Evolutionary conservation across 2,329 filamentous ascomycete genomes (phyloP), one percentile per base, ranked within the genome.

Genomic region (Gnomoniopsis sp.): DNA sequence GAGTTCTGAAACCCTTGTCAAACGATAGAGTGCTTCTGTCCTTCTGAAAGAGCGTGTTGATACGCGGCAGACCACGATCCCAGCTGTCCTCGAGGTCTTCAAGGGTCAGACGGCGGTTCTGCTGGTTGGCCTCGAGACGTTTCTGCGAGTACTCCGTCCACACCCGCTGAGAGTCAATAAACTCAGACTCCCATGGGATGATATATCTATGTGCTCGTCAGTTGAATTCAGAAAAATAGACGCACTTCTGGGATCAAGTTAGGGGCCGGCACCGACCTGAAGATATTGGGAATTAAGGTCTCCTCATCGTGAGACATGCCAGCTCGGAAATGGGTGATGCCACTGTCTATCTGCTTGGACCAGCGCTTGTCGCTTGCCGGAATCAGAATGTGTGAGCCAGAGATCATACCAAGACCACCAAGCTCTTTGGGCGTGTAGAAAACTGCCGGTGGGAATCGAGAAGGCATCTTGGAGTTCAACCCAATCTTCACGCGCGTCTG

Each of bases 91-190:
- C 95, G 22, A 99, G 80, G 75, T 99, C 95, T 72, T 99, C 95
- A 8, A 99, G 82, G 0, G 95, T 99, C 49, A 99, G 79, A 65
- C 95, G 87, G 58, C 95, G 88, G 68, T 99, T 99, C 73, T 99
- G 95, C 67, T 98, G 93, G 69, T 97, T 96, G 21, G 95, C 96
- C 71, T 99, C 95, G 64, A 96, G 82, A 49, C 95, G 88, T 80
- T 99, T 99, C 76, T 99, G 95, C 0, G 93, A 97, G 70, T 99
- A 99, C 68, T 99, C 95, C 26, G 95, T 98, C 95, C 95, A 99
- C 1, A 99, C 95, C 66, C 96, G 88, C 72, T 99, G 96, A 3
- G 95, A 99, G 72, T 99, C 96, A 65, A 98, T 96, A 74, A 99
- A 99, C 72, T 99, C 95, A 1, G 93, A 91, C 72, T 99, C 95